Evolutionary conservation across 768 basidiomycete genomes (phyloP).

Genomic region (Amanita thiersii): DNA sequence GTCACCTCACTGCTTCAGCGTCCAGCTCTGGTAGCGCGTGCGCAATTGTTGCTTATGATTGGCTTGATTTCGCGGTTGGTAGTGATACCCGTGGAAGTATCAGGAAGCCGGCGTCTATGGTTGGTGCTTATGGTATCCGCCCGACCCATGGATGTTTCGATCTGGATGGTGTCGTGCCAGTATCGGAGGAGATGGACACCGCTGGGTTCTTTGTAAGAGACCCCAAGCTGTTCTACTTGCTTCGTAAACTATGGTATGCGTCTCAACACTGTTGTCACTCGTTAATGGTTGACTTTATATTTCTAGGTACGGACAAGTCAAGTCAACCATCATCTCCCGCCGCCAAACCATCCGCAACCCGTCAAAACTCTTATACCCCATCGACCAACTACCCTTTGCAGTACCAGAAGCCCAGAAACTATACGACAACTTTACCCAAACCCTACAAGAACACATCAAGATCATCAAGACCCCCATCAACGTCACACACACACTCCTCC

Average conservation of each 20-base stretch:
- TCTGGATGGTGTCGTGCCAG: conserved; percentile 24
- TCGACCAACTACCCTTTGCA: conserved; percentile 25
- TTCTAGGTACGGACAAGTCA: too few relatives aligned
- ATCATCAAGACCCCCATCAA: conserved; percentile 19
- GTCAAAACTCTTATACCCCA: conserved; percentile 23
- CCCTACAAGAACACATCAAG: conserved; percentile 18
- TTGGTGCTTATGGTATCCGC: conserved; percentile 28
- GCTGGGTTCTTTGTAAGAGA: conserved; percentile 28
- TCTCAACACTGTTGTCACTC: neutral
- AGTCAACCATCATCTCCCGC: conserved; percentile 17
- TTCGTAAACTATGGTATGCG: conserved; percentile 22
- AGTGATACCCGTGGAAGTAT: conserved; percentile 32
- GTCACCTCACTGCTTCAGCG: conserved; percentile 26
- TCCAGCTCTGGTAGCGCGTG: conserved; percentile 32
- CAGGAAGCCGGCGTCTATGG: conserved; percentile 29
- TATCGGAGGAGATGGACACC: conserved; percentile 32
- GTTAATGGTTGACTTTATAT: neutral
- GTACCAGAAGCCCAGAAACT: conserved; percentile 23
- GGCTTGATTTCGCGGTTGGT: conserved; percentile 30
- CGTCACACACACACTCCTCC: conserved; percentile 20
- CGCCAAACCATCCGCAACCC: conserved; percentile 18
- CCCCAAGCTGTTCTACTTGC: conserved; percentile 20
- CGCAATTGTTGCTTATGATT: conserved; percentile 28
- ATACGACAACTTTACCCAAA: conserved; percentile 19
- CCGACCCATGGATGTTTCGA: conserved; percentile 25